Evolutionary conservation across 2,329 filamentous ascomycete species (phyloP), one percentile per base, ranked within the genome.

Genomic region (Talaromyces sp.): DNA sequence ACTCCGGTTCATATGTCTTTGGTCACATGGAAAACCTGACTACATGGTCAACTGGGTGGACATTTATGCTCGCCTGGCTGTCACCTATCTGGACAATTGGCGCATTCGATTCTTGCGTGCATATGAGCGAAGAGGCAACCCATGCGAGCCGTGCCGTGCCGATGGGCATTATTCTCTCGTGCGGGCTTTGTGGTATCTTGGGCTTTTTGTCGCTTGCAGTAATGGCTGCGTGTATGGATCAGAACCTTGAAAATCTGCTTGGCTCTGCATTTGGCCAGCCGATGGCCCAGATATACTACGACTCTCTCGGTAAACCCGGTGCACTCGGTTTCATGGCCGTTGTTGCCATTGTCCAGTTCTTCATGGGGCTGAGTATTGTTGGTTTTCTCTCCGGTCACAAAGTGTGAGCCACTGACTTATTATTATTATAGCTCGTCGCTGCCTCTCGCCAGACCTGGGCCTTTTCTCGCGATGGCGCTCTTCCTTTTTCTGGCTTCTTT

Each of bases 371-470:
- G 1, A 83, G 80, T 31, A 62, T 62, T 56, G 57, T 63, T 29
- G 19, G 29, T 29, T 24, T 27, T 3, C 24, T 29, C n/a, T 9
- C 29, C 2, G n/a, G 13, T 9, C 2, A 19, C 32, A 17, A 38
- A 27, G n/a, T 49, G 26, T 21, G 8, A 46, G n/a, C 21, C 26
- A 4, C 7, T 19, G 21, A 56, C 55, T 58, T 57, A 38, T 11
- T 60, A 56, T 60, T 4, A 27, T 46, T 35, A 24, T 67, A 77
- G 71, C 72, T 84, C 2, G 81, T 86, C 3, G 85, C 85, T 1
- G 82, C 81, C 4, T 85, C 82, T 6, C 79, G 85, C 6, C 85
- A 87, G 71, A 79, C 78, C 31, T 88, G 85, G 85, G 85, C 85
- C 0, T 87, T 87, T 68, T 83, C 82, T 9, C 80, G 85, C 26